Evolutionary conservation across 805 yeast species (phyloP).

Genomic region (Jamesozyma spencerorum): DNA sequence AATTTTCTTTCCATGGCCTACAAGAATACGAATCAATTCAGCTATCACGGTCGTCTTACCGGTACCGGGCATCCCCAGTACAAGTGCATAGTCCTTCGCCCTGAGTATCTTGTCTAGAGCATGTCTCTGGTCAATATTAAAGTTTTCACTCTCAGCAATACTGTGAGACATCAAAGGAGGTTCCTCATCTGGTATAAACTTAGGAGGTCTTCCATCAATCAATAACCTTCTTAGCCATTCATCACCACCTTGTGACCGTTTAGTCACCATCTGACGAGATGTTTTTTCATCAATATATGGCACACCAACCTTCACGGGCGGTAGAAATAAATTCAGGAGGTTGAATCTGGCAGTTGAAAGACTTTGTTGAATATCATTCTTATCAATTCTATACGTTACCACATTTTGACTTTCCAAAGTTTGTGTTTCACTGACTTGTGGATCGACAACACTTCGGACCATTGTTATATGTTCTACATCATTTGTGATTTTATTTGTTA

Average conservation of each 20-base stretch:
- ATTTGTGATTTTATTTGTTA: constrained; percentile 23
- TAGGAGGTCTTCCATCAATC: constrained; percentile 28
- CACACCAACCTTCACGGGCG: constrained; percentile 23
- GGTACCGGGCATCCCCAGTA: constrained; percentile 97
- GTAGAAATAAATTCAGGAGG: constrained; percentile 54
- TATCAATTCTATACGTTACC: constrained; percentile 57
- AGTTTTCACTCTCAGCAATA: constrained; percentile 14
- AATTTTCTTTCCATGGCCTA: constrained; percentile 50
- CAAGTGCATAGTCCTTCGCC: constrained; percentile 66
- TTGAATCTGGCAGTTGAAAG: constrained; percentile 72
- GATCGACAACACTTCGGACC: constrained; percentile 13
- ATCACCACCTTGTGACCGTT: constrained; percentile 32
- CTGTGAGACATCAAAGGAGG: constrained; percentile 18
- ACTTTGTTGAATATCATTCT: constrained; percentile 67
- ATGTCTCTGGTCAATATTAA: constrained; percentile 60
- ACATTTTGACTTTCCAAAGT: constrained; percentile 30
- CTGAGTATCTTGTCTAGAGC: constrained; percentile 61
- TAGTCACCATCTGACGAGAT: constrained; percentile 8
- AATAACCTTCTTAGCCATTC: constrained; percentile 26
- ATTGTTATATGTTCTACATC: constrained; percentile 2
- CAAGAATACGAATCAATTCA: constrained; percentile 54
- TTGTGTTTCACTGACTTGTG: constrained; percentile 4
- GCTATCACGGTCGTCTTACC: constrained; percentile 91
- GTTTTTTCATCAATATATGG: constrained; percentile 21
- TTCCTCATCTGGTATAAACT: constrained; percentile 11